Evolutionary conservation across 2,329 filamentous ascomycete species (phyloP).

Genomic region (Thermothelomyces thermophilus): DNA sequence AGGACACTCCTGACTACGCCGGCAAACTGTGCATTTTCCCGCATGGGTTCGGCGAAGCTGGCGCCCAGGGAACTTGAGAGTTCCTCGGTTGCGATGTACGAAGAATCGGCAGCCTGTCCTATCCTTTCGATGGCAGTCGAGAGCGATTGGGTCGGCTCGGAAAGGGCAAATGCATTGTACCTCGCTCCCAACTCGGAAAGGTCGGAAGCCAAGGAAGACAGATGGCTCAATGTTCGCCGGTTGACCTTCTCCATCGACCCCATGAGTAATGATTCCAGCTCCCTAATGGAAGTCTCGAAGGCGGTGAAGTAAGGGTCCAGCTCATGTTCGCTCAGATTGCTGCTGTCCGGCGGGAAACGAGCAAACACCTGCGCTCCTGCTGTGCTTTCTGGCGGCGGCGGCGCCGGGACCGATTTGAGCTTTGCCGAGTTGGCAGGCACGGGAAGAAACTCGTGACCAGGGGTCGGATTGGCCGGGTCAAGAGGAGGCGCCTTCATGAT

Average conservation of each 20-base stretch:
- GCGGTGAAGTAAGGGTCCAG: conserved; percentile 93
- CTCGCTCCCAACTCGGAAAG: conserved; percentile 90
- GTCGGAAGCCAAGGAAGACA: conserved; percentile 77
- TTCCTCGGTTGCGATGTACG: conserved; percentile 93
- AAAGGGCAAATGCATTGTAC: conserved; percentile 94
- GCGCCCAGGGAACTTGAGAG: conserved; percentile 81
- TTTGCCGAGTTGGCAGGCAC: conserved; percentile 81
- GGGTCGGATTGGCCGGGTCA: conserved; percentile 84
- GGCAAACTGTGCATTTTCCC: conserved; percentile 94
- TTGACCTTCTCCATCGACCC: conserved; percentile 98
- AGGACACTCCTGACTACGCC: conserved; percentile 86
- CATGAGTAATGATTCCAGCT: conserved; percentile 79
- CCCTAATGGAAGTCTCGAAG: conserved; percentile 86
- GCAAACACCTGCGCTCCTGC: conserved; percentile 54
- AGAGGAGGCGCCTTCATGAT: conserved; percentile 92
- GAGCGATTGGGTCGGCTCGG: conserved; percentile 81
- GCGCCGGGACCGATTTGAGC: conserved; percentile 53
- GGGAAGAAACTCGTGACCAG: conserved; percentile 81
- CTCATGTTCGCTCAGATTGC: conserved; percentile 71
- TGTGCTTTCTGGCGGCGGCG: conserved; percentile 28
- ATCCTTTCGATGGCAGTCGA: conserved; percentile 90
- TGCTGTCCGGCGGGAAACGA: conserved; percentile 75
- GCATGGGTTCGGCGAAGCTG: conserved; percentile 94
- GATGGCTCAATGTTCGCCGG: conserved; percentile 75
- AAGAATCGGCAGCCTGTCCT: conserved; percentile 90